Base-by-base conservation (phyloP, 495 filamentous ascomycete genomes). In the Poronia punctata region DNA sequence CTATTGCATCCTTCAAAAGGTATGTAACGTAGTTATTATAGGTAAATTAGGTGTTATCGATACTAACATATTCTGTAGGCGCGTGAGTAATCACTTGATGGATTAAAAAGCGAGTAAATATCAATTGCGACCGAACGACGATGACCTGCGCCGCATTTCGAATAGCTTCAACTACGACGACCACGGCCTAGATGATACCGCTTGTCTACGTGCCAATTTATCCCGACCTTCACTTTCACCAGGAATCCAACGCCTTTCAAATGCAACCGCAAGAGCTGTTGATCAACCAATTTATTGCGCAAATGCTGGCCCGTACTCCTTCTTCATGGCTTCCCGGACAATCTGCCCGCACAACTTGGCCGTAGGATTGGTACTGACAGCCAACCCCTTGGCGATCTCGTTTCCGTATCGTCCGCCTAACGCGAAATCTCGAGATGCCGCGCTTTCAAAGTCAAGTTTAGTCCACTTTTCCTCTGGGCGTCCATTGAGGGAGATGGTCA, bases 311-410 rank as follows among this genome's bases (percentile, higher is more conserved):
- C 68, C 69, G 38, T 72, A 72, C 63, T 95, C 88, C 66, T 81
- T 84, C 66, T 71, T 80, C 75, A 94, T 76, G 27, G 85, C 86
- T 66, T 90, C 83, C 60, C 78, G 80, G 8, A 95, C 86, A 67
- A 95, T 92, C 20, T 76, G 76, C 10, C 86, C 88, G 64, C 88
- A 95, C 54, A 93, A 70, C 69, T 88, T 93, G 18, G 86, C 86
- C 49, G 84, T 85, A 22, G 88, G 88, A 69, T 94, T 95, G 28
- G 80, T 84, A 61, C 74, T 72, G 31, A 92, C 87, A 2, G 83
- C 80, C 64, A 93, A 62, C 30, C 74, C 76, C 63, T 80, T 80
- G 9, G 80, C 86, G 42, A 88, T 72, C 46, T 81, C 78, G 60
- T 85, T 87, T 11, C 87, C 88, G 60, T 83, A 93, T 50, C 75